phyloP scores from a whole-genome alignment of 768 basidiomycete genomes.

The Crepidotus variabilis region DNA sequence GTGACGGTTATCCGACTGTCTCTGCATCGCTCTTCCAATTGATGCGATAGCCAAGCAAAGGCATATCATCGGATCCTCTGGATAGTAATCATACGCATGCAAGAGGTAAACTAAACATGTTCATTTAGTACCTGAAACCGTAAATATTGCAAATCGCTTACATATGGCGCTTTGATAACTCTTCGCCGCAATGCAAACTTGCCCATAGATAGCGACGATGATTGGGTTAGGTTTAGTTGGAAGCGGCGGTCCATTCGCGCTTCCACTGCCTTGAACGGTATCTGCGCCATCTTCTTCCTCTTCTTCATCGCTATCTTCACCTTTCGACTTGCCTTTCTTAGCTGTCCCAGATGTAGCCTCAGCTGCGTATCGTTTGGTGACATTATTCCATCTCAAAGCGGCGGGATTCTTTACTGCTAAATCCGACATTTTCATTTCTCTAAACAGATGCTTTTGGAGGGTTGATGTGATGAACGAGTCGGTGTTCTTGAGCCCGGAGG shows the following conservation, averaged over 20 bases:
- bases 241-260: slow-evolving; percentile 28
- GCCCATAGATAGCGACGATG: slow-evolving; percentile 73
- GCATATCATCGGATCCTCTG: slow-evolving; percentile 82
- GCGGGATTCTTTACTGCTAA: slow-evolving; percentile 62
- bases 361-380: slow-evolving; percentile 52
- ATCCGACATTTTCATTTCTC: slow-evolving; percentile 74
- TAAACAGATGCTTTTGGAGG: slow-evolving; percentile 78
- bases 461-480: slow-evolving; percentile 76
- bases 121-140: not conserved
- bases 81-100: slow-evolving; percentile 83
- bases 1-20: slow-evolving; percentile 92
- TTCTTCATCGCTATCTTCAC: slow-evolving; percentile 37
- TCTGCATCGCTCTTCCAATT: slow-evolving; percentile 86
- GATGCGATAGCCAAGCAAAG: slow-evolving; percentile 81
- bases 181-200: slow-evolving; percentile 77
- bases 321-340: slow-evolving; percentile 35
- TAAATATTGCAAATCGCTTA: slow-evolving; percentile 34
- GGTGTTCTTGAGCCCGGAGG: slow-evolving; percentile 64
- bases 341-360: slow-evolving; percentile 26
- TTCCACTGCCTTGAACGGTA: slow-evolving; percentile 20
- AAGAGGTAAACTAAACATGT: slow-evolving; percentile 71
- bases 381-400: slow-evolving; percentile 55
- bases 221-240: slow-evolving; percentile 73
- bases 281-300: slow-evolving; percentile 30
- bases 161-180: slow-evolving; percentile 92